These are phyloP conservation scores for Umbelopsis vinacea DNA, from an alignment of 192 early-diverging fungal genomes.

Conservation along the genomic window DNA sequence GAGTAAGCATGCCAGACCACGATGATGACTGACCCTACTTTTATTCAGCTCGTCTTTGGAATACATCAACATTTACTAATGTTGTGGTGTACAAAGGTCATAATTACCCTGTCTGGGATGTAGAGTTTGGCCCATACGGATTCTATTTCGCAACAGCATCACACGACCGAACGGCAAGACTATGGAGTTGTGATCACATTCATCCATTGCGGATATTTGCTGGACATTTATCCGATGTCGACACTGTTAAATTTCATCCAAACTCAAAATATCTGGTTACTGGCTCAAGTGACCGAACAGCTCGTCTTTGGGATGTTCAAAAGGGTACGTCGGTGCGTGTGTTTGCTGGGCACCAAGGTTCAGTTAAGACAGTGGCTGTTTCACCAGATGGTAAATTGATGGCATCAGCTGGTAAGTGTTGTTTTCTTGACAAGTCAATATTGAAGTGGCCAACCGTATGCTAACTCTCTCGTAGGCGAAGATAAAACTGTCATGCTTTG, in stretches of 20 bases:
- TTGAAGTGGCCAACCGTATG: neutral
- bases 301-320: conserved; percentile 94
- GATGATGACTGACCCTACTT: neutral
- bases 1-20: too few species aligned
- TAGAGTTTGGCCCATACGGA: conserved; percentile 86
- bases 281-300: conserved; percentile 87
- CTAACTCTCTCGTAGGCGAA: conserved; percentile 55
- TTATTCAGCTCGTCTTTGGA: conserved; percentile 88
- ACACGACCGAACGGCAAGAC: conserved; percentile 91
- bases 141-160: conserved; percentile 97
- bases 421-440: neutral
- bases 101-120: conserved; percentile 97
- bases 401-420: conserved; percentile 79
- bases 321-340: conserved; percentile 87
- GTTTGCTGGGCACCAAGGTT: conserved; percentile 84
- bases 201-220: conserved; percentile 96
- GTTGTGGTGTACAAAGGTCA: conserved; percentile 97
- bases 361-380: conserved; percentile 84
- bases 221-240: conserved; percentile 97
- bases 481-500: conserved; percentile 82
- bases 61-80: conserved; percentile 86
- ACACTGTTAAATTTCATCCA: conserved; percentile 94
- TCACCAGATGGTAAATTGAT: conserved; percentile 91
- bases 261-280: conserved; percentile 95
- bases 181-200: conserved; percentile 98